These are phyloP conservation scores for Aechmea fasciata DNA, from an alignment of 176 grass and related monocot genomes.

Conservation along the genomic window DNA sequence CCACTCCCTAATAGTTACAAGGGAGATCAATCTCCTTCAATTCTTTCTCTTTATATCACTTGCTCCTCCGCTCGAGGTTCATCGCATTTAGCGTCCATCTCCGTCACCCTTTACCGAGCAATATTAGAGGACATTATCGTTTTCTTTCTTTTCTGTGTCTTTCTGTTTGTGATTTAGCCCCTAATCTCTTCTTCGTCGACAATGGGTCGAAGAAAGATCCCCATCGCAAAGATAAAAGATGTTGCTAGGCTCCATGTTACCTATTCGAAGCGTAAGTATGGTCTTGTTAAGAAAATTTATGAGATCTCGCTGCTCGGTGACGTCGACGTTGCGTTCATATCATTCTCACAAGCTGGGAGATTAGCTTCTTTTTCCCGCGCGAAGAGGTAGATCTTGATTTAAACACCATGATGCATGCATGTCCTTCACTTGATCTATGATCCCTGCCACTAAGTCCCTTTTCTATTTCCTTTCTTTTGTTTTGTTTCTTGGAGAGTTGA, in stretches of 20 bases:
- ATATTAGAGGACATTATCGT: background rate
- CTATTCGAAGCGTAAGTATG: slow-evolving; percentile 7
- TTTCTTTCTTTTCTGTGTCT: background rate
- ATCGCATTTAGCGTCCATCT: background rate
- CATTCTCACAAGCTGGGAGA: slow-evolving; percentile 2
- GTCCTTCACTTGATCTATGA: background rate
- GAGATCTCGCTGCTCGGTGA: background rate
- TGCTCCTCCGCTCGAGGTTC: background rate
- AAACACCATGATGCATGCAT: background rate
- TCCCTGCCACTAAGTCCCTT: background rate
- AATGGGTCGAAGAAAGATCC: background rate
- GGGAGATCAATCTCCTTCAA: background rate
- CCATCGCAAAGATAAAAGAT: background rate
- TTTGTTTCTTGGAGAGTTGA: background rate
- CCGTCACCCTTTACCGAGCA: background rate
- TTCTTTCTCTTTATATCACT: background rate
- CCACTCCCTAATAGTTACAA: no score
- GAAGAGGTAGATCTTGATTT: background rate
- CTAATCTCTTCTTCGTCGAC: background rate
- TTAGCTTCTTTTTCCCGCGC: background rate
- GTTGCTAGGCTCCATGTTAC: slow-evolving; percentile 3
- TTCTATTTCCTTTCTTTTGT: background rate
- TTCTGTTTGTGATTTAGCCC: background rate
- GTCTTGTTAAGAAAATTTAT: background rate
- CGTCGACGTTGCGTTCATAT: slow-evolving; percentile 2